Evolutionary conservation across 2,329 filamentous ascomycete species (phyloP).

Genomic region (Monosporascus sp.): DNA sequence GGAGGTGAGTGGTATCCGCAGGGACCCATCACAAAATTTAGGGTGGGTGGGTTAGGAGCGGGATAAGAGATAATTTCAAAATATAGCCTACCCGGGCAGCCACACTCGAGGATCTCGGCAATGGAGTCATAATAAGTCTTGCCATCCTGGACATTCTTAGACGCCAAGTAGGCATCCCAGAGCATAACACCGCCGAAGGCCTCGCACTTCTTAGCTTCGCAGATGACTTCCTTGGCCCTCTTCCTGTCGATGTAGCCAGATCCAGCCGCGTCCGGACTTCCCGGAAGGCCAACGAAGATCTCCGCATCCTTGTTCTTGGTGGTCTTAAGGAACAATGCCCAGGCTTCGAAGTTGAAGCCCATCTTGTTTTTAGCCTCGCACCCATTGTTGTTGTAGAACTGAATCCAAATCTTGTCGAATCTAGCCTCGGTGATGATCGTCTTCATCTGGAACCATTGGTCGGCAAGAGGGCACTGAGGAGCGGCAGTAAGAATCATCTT

Average conservation of each 20-base stretch:
- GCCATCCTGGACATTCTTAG: slow-evolving; percentile 25
- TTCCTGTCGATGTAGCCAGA: slow-evolving; percentile 31
- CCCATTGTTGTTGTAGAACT: slow-evolving; percentile 44
- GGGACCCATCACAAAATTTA: no score
- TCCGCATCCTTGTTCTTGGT: slow-evolving; percentile 37
- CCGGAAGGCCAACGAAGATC: slow-evolving; percentile 41
- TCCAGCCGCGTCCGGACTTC: slow-evolving; percentile 19
- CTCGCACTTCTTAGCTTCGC: slow-evolving; percentile 28
- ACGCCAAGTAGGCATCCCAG: slow-evolving; percentile 37
- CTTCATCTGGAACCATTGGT: slow-evolving; percentile 37
- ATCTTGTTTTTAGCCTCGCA: slow-evolving; percentile 28
- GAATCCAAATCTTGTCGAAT: slow-evolving; percentile 37
- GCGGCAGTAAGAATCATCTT: slow-evolving; percentile 33
- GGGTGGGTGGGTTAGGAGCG: no score
- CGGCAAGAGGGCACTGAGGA: slow-evolving; percentile 37
- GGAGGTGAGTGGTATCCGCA: no score
- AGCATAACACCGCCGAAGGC: slow-evolving; percentile 42
- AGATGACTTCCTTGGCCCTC: slow-evolving; percentile 32
- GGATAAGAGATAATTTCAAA: no score
- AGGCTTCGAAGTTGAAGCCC: slow-evolving; percentile 39
- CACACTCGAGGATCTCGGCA: slow-evolving; percentile 32
- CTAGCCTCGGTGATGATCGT: slow-evolving; percentile 31
- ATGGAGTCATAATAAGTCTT: slow-evolving; percentile 34
- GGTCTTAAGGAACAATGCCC: slow-evolving; percentile 29
- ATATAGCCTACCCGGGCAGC: slow-evolving; percentile 8